Base-by-base conservation (phyloP, 139 green algal genomes). In the Volvox reticuliferus region DNA sequence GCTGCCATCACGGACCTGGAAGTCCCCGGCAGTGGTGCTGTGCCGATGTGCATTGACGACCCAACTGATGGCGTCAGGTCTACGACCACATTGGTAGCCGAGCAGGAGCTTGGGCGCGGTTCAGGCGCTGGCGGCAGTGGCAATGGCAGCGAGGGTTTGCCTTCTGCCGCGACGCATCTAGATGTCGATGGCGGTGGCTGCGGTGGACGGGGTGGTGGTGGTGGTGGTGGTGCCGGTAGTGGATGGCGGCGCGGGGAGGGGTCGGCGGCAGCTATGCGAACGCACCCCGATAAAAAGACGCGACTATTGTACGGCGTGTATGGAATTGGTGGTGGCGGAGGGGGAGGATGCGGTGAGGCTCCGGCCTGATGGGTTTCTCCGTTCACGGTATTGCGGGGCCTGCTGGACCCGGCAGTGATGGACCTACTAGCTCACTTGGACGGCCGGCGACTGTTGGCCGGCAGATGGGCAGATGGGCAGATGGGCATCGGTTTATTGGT, bases 271-370 rank as follows among this genome's bases (percentile, higher is more conserved):
- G 17, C 30, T 20, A 37, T 68, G 84, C 67, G 84, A 19, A 69
- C 68, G 12, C 84, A 89, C 28, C 84, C 84, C 19, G 84, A 89
- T 30, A 80, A 80, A 19, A 89, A 89, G 84, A 81, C 68, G 36
- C 84, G 84, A 5, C 36, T 89, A n/a, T 67, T 89, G 68, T 89
- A 81, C 84, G 67, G 84, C 68, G 17, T 82, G 77, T 79, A 79
- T 30, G 71, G 71, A n/a, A 30, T n/a, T 9, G 32, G 65, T 73
- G 65, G 65, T 28, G 65, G 21, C 65, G 65, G 24, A 24, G 65
- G 21, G 65, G 24, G 21, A 12, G 21, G 65, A 5, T 73, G 65
- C 21, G 65, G 65, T 24, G 21, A 73, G 65, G 65, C 21, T 73
- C 65, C 24, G 65, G 24, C 65, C 65, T 73, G 24, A 30, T 5